These are phyloP conservation scores for Colletotrichum brevisporum DNA, from an alignment of 2,329 filamentous ascomycete genomes.

Conservation along the genomic window DNA sequence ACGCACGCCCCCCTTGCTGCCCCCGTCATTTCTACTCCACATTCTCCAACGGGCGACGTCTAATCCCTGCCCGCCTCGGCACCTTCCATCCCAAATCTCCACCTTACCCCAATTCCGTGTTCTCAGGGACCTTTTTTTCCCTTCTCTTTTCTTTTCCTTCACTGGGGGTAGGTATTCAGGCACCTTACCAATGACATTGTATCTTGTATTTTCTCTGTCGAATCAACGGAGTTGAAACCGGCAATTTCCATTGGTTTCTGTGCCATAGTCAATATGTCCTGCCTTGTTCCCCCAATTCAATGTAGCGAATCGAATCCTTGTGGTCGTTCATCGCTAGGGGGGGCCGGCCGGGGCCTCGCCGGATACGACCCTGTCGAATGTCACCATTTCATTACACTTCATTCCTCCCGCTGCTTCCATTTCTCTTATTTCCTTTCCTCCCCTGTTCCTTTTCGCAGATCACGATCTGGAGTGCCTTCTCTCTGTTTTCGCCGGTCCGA, in stretches of 20 bases:
- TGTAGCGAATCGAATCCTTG: background rate
- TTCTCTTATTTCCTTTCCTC: background rate
- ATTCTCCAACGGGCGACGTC: conserved; percentile 32
- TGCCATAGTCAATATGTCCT: no score
- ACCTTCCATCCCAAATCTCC: conserved; percentile 32
- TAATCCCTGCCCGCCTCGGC: conserved; percentile 31
- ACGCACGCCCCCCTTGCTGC: conserved; percentile 18
- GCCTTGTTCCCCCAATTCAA: background rate
- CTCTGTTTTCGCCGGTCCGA: background rate
- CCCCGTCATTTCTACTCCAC: conserved; percentile 19
- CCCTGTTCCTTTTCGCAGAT: background rate
- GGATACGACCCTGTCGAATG: conserved; percentile 14
- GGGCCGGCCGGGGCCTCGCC: background rate
- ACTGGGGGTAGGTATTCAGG: conserved; percentile 1
- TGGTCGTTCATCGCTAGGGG: background rate
- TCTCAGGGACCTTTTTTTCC: background rate
- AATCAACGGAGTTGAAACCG: no score
- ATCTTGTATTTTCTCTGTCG: background rate
- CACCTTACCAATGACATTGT: background rate
- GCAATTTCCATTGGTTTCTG: background rate
- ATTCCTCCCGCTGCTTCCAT: background rate
- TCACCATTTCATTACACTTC: background rate
- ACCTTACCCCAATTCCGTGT: conserved; percentile 31
- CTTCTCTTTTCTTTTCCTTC: background rate
- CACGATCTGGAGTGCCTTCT: no score